Evolutionary conservation across 768 basidiomycete genomes (phyloP).

Genomic region (Cantharellus cinnabarinus): DNA sequence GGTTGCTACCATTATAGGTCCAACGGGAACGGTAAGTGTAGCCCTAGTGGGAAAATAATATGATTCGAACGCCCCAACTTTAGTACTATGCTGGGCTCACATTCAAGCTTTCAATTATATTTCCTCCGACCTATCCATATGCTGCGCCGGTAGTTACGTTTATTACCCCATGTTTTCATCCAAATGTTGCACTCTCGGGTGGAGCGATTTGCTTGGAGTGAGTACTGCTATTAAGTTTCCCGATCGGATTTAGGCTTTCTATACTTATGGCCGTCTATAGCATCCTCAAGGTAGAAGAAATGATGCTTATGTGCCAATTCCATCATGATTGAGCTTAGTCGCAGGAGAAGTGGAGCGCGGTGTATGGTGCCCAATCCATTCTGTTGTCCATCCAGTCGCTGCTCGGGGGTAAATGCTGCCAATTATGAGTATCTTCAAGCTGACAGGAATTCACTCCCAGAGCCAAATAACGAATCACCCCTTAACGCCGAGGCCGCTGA

Average conservation of each 20-base stretch:
- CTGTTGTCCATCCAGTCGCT: constrained; percentile 73
- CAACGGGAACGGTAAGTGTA: constrained; percentile 39
- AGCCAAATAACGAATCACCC: constrained; percentile 86
- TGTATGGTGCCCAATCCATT: constrained; percentile 81
- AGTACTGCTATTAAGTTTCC: not conserved
- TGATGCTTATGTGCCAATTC: not conserved
- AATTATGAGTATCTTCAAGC: not conserved
- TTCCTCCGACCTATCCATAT: constrained; percentile 79
- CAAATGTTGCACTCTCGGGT: constrained; percentile 59
- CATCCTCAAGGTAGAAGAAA: not conserved
- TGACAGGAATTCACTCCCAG: constrained; percentile 19
- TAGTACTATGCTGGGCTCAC: constrained; percentile 61
- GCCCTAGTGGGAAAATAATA: not conserved
- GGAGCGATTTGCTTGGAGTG: constrained; percentile 63
- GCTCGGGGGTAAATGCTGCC: constrained; percentile 44
- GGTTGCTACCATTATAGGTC: constrained; percentile 75
- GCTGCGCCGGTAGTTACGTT: constrained; percentile 71
- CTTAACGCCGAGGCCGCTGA: constrained; percentile 71
- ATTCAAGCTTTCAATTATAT: constrained; percentile 68
- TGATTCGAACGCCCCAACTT: not conserved
- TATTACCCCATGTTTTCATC: constrained; percentile 67
- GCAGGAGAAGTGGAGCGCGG: constrained; percentile 85
- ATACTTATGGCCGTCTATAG: not conserved
- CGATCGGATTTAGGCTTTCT: not conserved
- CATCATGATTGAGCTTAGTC: not conserved